A percentile compares a stretch with the other conserved stretches of the same genome.
These are phyloP conservation scores for Apophysomyces trapeziformis DNA, from an alignment of 371 early-diverging fungal genomes.

Conservation along the genomic window DNA sequence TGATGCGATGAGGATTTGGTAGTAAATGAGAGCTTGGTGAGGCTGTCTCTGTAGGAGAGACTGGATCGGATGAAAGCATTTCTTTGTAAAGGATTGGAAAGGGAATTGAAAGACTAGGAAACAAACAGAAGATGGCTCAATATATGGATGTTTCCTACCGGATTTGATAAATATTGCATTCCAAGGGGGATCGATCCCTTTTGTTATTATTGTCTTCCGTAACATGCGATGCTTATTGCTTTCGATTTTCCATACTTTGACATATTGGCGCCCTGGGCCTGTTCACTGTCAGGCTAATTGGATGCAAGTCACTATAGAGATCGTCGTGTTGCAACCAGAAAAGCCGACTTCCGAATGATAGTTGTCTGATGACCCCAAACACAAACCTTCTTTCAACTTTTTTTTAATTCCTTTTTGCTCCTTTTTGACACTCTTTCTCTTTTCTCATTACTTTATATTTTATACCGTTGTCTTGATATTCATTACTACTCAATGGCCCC, in stretches of 20 bases:
- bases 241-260: neutral
- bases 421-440: constrained; percentile 13
- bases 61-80: neutral
- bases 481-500: constrained; percentile 14
- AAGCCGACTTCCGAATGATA: neutral
- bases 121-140: neutral
- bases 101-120: neutral
- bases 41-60: neutral
- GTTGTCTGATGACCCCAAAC: neutral
- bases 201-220: neutral
- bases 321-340: neutral
- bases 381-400: neutral
- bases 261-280: constrained; percentile 3
- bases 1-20: constrained; percentile 18
- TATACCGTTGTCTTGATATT: neutral
- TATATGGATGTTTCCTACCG: constrained; percentile 2
- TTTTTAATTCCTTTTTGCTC: neutral
- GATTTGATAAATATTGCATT: constrained; percentile 19
- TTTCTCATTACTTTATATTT: neutral
- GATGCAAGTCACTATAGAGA: neutral
- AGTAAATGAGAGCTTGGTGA: neutral
- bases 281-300: neutral
- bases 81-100: neutral
- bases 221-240: neutral
- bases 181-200: neutral